Evolutionary conservation across 169 alveolate genomes (phyloP), one percentile per base, ranked within the genome.

Genomic region (Plasmodium ovale): DNA sequence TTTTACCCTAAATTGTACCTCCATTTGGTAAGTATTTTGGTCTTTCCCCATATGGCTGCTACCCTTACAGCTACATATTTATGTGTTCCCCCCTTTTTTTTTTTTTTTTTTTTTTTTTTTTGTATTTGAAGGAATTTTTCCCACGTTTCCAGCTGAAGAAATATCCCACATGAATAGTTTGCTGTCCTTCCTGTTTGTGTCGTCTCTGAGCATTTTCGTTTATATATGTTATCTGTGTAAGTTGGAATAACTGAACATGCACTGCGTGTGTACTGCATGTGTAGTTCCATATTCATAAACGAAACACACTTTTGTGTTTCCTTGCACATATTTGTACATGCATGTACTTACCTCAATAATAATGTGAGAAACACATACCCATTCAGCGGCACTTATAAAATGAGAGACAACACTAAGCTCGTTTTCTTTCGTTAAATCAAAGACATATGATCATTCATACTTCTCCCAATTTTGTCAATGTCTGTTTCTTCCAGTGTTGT

Each of bases 81-180:
- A 39, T 9, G 51, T 39, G 9, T 39, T 6, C n/a, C n/a, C n/a
- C n/a, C n/a, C n/a, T n/a, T n/a, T n/a, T n/a, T n/a, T n/a, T n/a
- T n/a, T n/a, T n/a, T n/a, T n/a, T n/a, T n/a, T n/a, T n/a, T n/a
- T n/a, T n/a, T n/a, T n/a, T n/a, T n/a, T n/a, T n/a, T n/a, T n/a
- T n/a, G n/a, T n/a, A n/a, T n/a, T n/a, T n/a, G n/a, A n/a, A n/a
- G n/a, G n/a, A n/a, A n/a, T n/a, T n/a, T n/a, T n/a, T n/a, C n/a
- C n/a, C n/a, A n/a, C n/a, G n/a, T n/a, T n/a, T n/a, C n/a, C n/a
- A n/a, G n/a, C n/a, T n/a, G n/a, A n/a, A n/a, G n/a, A 65, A 49
- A 71, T 44, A 16, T n/a, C 16, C 88, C 88, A 74, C 88, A 74
- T 74, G 88, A 74, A 74, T 74, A 60, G 44, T 60, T 29, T 23